Percentiles rank a stretch among this genome's conserved stretches.
These are phyloP conservation scores for Meira nashicola DNA, from an alignment of 1,284 basidiomycete species.

Conservation along the genomic window DNA sequence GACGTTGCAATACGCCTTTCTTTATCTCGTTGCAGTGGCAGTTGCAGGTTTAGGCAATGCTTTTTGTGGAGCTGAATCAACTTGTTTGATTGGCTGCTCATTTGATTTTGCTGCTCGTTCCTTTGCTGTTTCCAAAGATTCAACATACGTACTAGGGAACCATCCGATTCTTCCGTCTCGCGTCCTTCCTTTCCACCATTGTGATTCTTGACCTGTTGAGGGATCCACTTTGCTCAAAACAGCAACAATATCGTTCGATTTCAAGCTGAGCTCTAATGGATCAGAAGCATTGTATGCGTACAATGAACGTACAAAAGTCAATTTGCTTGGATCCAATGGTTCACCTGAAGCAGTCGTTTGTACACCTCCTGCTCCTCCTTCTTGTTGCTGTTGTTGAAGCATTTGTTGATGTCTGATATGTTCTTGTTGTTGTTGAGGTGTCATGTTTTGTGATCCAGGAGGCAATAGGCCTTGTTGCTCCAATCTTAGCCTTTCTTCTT, in stretches of 20 bases:
- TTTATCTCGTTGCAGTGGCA: not conserved
- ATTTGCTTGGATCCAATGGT: constrained; percentile 57
- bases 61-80: constrained; percentile 6
- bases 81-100: not conserved
- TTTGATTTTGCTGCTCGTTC: constrained; percentile 32
- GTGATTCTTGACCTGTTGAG: constrained; percentile 63
- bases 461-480: constrained; percentile 53
- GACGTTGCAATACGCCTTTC: not conserved
- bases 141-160: constrained; percentile 73
- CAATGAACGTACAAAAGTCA: constrained; percentile 81
- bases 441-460: constrained; percentile 26
- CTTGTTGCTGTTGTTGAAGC: constrained; percentile 20
- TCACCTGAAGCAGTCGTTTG: constrained; percentile 11
- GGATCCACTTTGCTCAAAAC: constrained; percentile 67
- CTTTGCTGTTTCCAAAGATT: constrained; percentile 47
- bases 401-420: constrained; percentile 64
- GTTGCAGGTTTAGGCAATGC: constrained; percentile 9
- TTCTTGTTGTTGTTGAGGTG: constrained; percentile 46
- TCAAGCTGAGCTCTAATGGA: constrained; percentile 73
- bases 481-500: constrained; percentile 53
- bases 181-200: constrained; percentile 95
- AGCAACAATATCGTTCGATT: constrained; percentile 89
- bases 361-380: constrained; percentile 28
- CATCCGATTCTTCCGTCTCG: constrained; percentile 90
- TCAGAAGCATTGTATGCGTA: constrained; percentile 65